Conservation (phyloP, 75 land plant species). For the Sequoiadendron giganteum region DNA sequence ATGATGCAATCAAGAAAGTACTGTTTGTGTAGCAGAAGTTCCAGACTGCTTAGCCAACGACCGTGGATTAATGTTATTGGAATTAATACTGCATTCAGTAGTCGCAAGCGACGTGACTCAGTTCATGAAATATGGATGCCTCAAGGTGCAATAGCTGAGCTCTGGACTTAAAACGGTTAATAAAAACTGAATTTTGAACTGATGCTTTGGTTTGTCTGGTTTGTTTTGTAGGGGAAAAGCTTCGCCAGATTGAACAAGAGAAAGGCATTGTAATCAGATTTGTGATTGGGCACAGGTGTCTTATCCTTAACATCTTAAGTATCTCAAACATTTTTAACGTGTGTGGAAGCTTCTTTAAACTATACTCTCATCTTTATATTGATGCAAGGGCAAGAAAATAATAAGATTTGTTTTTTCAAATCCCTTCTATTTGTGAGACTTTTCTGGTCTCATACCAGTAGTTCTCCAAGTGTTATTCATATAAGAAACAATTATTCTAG, state of each 20-base stretch:
- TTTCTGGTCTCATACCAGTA: not conserved
- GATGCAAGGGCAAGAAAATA: not conserved
- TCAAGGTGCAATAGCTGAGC: slow-evolving; percentile 48
- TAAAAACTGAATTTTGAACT: not conserved
- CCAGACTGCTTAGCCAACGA: not conserved
- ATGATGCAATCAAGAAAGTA: slow-evolving; percentile 18
- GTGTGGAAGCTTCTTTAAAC: not conserved
- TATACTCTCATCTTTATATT: not conserved
- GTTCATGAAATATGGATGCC: slow-evolving; percentile 97
- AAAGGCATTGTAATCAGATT: slow-evolving; percentile 72
- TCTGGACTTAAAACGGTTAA: not conserved
- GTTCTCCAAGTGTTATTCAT: not conserved
- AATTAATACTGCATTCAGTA: slow-evolving; percentile 95
- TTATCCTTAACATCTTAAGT: not conserved
- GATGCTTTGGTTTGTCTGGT: slow-evolving; percentile 10
- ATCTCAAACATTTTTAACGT: not conserved
- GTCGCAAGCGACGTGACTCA: slow-evolving; percentile 91
- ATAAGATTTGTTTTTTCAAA: not conserved
- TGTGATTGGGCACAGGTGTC: slow-evolving; percentile 75
- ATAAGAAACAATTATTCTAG: not conserved
- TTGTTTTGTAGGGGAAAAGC: slow-evolving; percentile 44
- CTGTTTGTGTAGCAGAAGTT: not conserved
- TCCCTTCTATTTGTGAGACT: not conserved
- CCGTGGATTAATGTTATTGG: slow-evolving; percentile 43
- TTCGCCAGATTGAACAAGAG: slow-evolving; percentile 55